phyloP scores from a whole-genome alignment of 495 filamentous ascomycete species.

The Bacidia gigantensis region DNA sequence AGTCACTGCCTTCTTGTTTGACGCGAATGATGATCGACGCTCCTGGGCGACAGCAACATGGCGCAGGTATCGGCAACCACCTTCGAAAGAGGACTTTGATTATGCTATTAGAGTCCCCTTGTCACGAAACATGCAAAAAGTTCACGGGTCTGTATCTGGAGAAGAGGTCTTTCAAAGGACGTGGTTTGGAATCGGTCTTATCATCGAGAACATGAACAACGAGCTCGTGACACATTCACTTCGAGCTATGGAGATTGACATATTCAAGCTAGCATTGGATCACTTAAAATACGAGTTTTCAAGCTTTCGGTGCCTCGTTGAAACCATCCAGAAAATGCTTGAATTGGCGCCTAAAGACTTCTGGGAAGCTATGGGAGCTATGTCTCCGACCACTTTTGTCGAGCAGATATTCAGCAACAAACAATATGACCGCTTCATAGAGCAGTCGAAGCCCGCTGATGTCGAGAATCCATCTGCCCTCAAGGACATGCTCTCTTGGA shows the following conservation, averaged over 20 bases:
- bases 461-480: slow-evolving; percentile 40
- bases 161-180: slow-evolving; percentile 44
- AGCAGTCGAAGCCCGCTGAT: slow-evolving; percentile 40
- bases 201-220: slow-evolving; percentile 56
- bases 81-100: slow-evolving; percentile 60
- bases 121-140: slow-evolving; percentile 22
- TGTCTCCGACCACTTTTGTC: slow-evolving; percentile 57
- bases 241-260: slow-evolving; percentile 61
- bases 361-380: slow-evolving; percentile 72
- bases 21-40: slow-evolving; percentile 40
- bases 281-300: slow-evolving; percentile 51
- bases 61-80: slow-evolving; percentile 40
- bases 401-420: slow-evolving; percentile 65
- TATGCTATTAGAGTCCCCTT: slow-evolving; percentile 66
- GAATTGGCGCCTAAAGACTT: slow-evolving; percentile 63
- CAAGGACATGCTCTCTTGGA: slow-evolving; percentile 56
- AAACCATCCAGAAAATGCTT: slow-evolving; percentile 51
- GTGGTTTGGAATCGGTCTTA: slow-evolving; percentile 60
- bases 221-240: slow-evolving; percentile 64
- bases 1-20: slow-evolving; percentile 69
- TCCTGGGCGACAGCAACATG: slow-evolving; percentile 59
- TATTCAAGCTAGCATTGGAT: slow-evolving; percentile 62
- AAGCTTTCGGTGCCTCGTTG: slow-evolving; percentile 46
- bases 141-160: slow-evolving; percentile 29
- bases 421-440: slow-evolving; percentile 47